These are phyloP conservation scores for Boletus vinaceobasis DNA, from an alignment of 768 basidiomycete species.

Conservation along the genomic window DNA sequence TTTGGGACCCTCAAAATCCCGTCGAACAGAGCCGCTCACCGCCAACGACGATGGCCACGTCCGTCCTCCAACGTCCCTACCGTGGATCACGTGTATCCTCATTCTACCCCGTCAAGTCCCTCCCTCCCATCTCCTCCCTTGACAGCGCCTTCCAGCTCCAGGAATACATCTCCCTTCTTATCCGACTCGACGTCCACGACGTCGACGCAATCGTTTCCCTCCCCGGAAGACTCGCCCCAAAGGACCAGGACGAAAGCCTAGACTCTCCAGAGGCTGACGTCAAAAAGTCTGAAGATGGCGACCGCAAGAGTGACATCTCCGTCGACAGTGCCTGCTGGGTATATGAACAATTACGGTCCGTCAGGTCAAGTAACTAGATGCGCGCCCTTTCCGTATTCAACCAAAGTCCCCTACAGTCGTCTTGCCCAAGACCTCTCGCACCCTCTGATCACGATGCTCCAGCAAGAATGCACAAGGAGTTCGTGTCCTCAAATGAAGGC, in stretches of 20 bases:
- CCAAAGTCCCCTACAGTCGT: constrained; percentile 47
- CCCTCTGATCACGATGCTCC: constrained; percentile 79
- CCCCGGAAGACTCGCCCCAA: constrained; percentile 47
- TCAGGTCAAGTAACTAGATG: background rate
- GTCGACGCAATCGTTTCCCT: constrained; percentile 77
- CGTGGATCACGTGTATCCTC: constrained; percentile 76
- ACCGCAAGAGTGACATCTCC: constrained; percentile 43
- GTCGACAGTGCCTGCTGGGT: constrained; percentile 88
- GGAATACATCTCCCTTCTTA: constrained; percentile 88
- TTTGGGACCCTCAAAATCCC: background rate
- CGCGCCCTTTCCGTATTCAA: background rate
- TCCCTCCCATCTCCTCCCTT: constrained; percentile 67
- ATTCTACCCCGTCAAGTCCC: constrained; percentile 71
- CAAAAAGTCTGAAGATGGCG: constrained; percentile 29
- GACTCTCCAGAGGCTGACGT: constrained; percentile 30
- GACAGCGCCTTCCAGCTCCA: constrained; percentile 94
- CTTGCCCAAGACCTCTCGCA: constrained; percentile 85
- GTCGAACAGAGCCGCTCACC: background rate
- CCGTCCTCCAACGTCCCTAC: constrained; percentile 58
- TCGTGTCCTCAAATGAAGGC: constrained; percentile 98
- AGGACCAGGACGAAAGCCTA: constrained; percentile 23
- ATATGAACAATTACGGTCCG: constrained; percentile 61
- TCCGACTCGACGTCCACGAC: constrained; percentile 84
- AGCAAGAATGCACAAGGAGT: constrained; percentile 80
- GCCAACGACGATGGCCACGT: constrained; percentile 6